Percentiles rank a stretch among this genome's conserved stretches.
These are phyloP conservation scores for Silene vulgaris DNA, from an alignment of 179 eudicot genomes.

Conservation along the genomic window DNA sequence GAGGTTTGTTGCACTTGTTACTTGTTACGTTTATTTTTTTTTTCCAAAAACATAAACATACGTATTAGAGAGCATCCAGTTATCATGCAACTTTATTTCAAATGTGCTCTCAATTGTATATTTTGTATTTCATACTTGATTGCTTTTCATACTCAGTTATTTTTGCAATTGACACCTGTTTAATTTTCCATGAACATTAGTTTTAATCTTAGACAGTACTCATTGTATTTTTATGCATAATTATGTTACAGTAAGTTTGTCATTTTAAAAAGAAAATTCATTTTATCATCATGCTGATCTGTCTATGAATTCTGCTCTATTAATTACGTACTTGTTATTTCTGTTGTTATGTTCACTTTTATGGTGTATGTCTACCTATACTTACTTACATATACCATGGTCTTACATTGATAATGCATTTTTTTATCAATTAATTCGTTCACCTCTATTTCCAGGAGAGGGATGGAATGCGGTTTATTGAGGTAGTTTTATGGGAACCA, in stretches of 20 bases:
- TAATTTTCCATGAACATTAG: background rate
- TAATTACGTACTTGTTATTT: background rate
- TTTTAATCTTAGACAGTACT: slow-evolving; percentile 4
- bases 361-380: background rate
- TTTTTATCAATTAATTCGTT: background rate
- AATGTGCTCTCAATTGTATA: background rate
- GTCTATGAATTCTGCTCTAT: background rate
- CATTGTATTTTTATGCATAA: background rate
- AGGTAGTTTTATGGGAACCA: slow-evolving; percentile 85
- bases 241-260: background rate
- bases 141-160: slow-evolving; percentile 3
- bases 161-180: background rate
- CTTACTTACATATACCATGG: background rate
- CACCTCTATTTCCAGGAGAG: slow-evolving; percentile 46
- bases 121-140: background rate
- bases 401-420: background rate
- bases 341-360: background rate
- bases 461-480: slow-evolving; percentile 93
- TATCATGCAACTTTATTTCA: background rate
- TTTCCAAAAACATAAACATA: background rate
- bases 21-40: background rate
- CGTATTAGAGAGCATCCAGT: background rate
- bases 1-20: slow-evolving; percentile 49
- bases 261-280: background rate
- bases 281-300: background rate